Conservation (phyloP, 805 yeast genomes). For the Saccharomycopsis sp. region DNA sequence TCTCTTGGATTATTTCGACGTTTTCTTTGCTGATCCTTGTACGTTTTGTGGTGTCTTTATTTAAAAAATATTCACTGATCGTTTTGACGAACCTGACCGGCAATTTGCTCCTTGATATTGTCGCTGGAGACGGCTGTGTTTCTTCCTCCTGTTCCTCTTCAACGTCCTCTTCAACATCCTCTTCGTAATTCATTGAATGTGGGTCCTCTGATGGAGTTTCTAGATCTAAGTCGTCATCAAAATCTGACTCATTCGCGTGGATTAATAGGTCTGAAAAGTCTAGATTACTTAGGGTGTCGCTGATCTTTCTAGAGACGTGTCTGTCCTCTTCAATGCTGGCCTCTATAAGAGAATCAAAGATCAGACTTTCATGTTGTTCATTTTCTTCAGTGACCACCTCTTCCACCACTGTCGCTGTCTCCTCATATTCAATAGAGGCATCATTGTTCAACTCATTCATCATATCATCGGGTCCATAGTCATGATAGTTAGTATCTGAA, state of each 20-base stretch:
- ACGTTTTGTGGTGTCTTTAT: slow-evolving; percentile 1
- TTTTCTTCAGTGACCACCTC: not conserved
- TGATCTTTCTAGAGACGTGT: not conserved
- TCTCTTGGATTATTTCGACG: not conserved
- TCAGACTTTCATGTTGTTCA: no score
- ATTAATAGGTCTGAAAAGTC: slow-evolving; percentile 10
- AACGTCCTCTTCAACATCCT: slow-evolving; percentile 1
- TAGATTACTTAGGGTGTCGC: not conserved
- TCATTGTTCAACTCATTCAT: not conserved
- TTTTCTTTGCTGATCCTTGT: slow-evolving; percentile 1
- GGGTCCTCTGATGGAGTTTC: not conserved
- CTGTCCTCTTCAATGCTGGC: not conserved
- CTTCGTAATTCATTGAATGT: not conserved
- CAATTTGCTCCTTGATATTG: not conserved
- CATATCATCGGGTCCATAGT: not conserved
- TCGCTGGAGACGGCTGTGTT: not conserved
- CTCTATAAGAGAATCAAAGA: no score
- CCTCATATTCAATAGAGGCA: not conserved
- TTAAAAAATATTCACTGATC: slow-evolving; percentile 10
- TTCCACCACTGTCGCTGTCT: not conserved
- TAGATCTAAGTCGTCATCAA: slow-evolving; percentile 1
- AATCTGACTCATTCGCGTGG: slow-evolving; percentile 9
- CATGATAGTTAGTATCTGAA: not conserved
- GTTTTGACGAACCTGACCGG: slow-evolving; percentile 11
- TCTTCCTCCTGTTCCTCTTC: not conserved